Evolutionary conservation across 179 eudicot species (phyloP).

Genomic region (Silene noctiflora): DNA sequence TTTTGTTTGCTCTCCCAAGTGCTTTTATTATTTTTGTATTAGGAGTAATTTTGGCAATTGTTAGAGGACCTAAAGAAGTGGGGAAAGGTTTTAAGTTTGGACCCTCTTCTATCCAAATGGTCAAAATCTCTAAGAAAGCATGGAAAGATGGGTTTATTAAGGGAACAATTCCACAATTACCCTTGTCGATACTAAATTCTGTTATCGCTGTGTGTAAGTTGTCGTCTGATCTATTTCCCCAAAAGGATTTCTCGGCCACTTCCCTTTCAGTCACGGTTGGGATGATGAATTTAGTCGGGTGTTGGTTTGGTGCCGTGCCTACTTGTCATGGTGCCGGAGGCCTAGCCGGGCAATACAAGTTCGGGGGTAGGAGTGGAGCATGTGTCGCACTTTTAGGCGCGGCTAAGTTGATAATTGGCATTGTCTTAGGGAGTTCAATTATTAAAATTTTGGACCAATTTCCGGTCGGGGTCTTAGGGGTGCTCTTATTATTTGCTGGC

Average conservation of each 20-base stretch:
- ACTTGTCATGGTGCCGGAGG: constrained; percentile 50
- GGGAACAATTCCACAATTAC: too few relatives aligned
- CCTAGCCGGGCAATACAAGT: too few relatives aligned
- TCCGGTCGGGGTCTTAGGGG: constrained; percentile 81
- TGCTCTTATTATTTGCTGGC: constrained; percentile 9
- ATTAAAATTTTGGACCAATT: constrained; percentile 58
- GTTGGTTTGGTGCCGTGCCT: constrained; percentile 86
- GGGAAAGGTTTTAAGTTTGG: constrained; percentile 60
- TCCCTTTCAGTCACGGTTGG: constrained; percentile 73
- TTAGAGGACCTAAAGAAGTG: constrained; percentile 54
- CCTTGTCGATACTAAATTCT: constrained; percentile 36
- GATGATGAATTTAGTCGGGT: constrained; percentile 34
- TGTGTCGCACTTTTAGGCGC: constrained; percentile 76
- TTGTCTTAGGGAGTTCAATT: constrained; percentile 66
- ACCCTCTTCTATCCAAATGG: constrained; percentile 43
- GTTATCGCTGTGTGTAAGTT: constrained; percentile 76
- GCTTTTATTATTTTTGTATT: constrained; percentile 66
- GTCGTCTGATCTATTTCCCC: constrained; percentile 68
- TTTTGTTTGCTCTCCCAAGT: constrained; percentile 57
- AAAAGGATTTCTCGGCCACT: constrained; percentile 52
- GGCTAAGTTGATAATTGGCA: constrained; percentile 54
- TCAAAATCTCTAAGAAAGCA: constrained; percentile 46
- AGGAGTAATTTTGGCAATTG: constrained; percentile 57
- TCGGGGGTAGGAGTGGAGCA: constrained; percentile 76
- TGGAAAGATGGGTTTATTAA: constrained; percentile 41